Evolutionary conservation across 2,329 filamentous ascomycete genomes (phyloP).

Genomic region (Calycina marina): DNA sequence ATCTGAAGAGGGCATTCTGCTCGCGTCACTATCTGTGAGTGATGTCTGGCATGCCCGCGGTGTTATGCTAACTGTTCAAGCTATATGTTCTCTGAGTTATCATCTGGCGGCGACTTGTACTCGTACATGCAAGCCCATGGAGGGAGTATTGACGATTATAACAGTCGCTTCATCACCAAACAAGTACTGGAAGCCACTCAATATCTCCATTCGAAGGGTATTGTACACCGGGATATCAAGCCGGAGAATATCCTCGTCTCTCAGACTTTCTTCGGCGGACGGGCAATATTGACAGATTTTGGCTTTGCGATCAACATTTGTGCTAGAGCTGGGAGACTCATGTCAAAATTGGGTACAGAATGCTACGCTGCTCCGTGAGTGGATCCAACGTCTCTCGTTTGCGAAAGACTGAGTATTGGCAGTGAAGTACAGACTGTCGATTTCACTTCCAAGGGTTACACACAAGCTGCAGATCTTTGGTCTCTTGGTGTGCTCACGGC

Average conservation of each 20-base stretch:
- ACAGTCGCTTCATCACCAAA: constrained; percentile 17
- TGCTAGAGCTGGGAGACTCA: constrained; percentile 12
- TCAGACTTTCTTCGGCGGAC: constrained; percentile 17
- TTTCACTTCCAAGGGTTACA: constrained; percentile 13
- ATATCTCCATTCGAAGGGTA: constrained; percentile 17
- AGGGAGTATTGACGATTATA: constrained; percentile 13
- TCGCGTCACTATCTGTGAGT: constrained; percentile 33
- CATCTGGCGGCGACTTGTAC: constrained; percentile 28
- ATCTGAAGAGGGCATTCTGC: constrained; percentile 34
- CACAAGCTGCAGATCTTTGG: constrained; percentile 20
- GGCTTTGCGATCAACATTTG: constrained; percentile 17
- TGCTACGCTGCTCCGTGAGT: constrained; percentile 22
- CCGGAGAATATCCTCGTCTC: constrained; percentile 21
- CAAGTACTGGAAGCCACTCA: constrained; percentile 20
- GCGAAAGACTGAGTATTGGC: constrained; percentile 3
- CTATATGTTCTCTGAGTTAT: constrained; percentile 42
- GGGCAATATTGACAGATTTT: constrained; percentile 22
- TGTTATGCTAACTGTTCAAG: constrained; percentile 19
- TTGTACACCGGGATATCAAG: constrained; percentile 22
- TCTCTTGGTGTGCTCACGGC: constrained; percentile 20
- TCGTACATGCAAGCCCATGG: constrained; percentile 17
- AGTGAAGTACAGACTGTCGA: constrained; percentile 13
- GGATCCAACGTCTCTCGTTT: neutral
- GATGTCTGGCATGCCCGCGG: neutral
- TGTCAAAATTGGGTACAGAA: constrained; percentile 18